Base-by-base conservation (phyloP, 331 rosid genomes). In the Cydonia oblonga region DNA sequence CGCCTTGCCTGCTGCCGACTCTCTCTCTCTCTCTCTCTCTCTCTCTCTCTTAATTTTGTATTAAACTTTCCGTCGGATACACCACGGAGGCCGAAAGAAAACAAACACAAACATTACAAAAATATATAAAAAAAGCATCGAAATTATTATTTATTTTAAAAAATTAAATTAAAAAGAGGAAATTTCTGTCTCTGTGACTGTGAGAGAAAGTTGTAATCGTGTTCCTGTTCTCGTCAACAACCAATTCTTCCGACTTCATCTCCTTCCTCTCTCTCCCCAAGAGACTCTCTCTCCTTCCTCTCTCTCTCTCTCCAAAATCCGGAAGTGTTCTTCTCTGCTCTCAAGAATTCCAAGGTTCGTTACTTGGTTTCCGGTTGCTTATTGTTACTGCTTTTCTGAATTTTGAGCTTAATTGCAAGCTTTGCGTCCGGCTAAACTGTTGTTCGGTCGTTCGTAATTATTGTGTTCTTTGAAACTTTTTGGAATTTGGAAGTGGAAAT, bases 121-220 rank as follows among this genome's bases (percentile, higher is more conserved):
- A 64, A n/a, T n/a, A 52, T 26, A 52, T 19, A 6, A 49, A 7
- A 59, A 65, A 57, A 26, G n/a, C 33, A 22, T 60, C 54, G 7
- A 62, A 64, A 23, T 9, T 52, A 13, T 29, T 29, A 42, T 42
- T 42, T 42, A 42, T 26, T 62, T 19, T n/a, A 59, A 65, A 51
- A 76, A 42, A 26, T 25, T 19, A 14, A 52, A 32, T 52, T 8
- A 51, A 38, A 22, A 38, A 44, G 40, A 15, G 38, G 32, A 70
- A 24, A 64, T 54, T 76, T 66, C 60, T 79, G 81, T 46, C 76
- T 57, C n/a, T n/a, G n/a, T n/a, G n/a, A n/a, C 58, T 42, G 53
- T 4, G 80, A 19, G 62, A 61, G 80, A 81, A 70, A 46, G 40
- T 73, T 76, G 80, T 65, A 60, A 72, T 76, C 81, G 76, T 79